phyloP scores from a whole-genome alignment of 139 green algal genomes.

The Coelastrella sp. region DNA sequence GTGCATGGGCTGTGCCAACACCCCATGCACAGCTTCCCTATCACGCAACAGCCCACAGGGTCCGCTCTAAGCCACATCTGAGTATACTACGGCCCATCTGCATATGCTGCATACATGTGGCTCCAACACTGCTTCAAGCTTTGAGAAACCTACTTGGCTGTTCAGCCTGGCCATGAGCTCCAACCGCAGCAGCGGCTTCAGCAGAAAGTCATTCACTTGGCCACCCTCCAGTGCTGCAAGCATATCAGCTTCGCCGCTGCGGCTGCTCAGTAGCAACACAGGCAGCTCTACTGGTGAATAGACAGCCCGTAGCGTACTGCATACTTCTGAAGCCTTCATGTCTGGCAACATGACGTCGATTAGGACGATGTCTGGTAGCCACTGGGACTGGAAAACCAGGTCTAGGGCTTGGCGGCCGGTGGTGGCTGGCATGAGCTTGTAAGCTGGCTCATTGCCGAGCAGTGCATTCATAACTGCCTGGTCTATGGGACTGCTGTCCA shows the following conservation, averaged over 20 bases:
- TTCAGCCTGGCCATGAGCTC: constrained; percentile 22
- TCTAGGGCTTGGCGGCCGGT: constrained; percentile 7
- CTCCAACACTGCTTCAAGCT: no score
- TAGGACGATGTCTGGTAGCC: constrained; percentile 31
- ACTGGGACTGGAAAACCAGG: not conserved
- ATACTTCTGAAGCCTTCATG: constrained; percentile 9
- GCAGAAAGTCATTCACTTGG: constrained; percentile 17
- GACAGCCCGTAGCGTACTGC: not conserved
- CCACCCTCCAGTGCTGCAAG: constrained; percentile 11
- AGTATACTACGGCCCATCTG: no score
- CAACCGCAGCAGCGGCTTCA: constrained; percentile 17
- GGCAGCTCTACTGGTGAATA: constrained; percentile 13
- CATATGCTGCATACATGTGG: no score
- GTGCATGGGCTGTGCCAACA: no score
- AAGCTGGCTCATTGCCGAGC: not conserved
- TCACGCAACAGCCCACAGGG: no score
- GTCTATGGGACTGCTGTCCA: constrained; percentile 14
- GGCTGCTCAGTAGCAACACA: constrained; percentile 15
- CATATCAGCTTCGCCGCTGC: constrained; percentile 23
- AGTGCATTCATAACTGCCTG: not conserved
- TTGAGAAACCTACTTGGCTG: constrained; percentile 33
- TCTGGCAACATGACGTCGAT: constrained; percentile 30
- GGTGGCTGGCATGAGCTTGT: not conserved
- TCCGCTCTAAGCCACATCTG: no score
- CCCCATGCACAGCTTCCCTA: no score